phyloP scores from a whole-genome alignment of 176 grass and related monocot genomes.

The Cenchrus fungigraminus region DNA sequence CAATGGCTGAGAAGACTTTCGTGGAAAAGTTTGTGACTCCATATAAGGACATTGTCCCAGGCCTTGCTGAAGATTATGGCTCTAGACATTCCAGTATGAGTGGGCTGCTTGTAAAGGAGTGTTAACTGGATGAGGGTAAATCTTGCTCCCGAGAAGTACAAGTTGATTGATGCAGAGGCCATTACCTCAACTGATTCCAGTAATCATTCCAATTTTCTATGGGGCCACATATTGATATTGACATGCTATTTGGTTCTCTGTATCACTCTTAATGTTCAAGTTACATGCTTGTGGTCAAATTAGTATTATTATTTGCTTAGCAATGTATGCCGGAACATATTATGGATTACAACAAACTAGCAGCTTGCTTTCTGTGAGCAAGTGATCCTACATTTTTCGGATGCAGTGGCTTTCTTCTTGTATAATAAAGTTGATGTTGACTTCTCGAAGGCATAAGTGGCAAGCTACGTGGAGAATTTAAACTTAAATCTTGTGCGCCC shows the following conservation, averaged over 20 bases:
- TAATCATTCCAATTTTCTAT: not conserved
- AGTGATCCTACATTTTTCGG: not conserved
- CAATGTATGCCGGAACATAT: not conserved
- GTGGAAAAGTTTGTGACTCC: conserved; percentile 39
- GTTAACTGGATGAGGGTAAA: too few species aligned
- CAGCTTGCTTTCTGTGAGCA: not conserved
- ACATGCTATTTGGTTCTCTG: not conserved
- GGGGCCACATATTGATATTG: not conserved
- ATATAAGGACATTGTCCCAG: conserved; percentile 31
- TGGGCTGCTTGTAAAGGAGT: too few species aligned
- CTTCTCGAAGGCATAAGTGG: not conserved
- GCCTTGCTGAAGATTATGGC: not conserved
- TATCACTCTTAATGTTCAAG: not conserved
- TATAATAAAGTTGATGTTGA: not conserved
- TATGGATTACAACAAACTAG: not conserved
- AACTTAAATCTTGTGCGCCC: not conserved
- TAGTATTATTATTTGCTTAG: not conserved
- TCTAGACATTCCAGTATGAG: conserved; percentile 7
- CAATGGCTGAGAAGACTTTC: conserved; percentile 43
- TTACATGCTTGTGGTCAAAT: not conserved
- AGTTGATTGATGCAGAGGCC: not conserved
- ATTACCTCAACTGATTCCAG: not conserved
- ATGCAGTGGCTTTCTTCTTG: not conserved
- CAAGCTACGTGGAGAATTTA: not conserved
- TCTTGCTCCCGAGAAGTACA: too few species aligned